Percentiles rank a stretch among this genome's conserved stretches.
Conservation (phyloP, 2,329 filamentous ascomycete genomes). For the Paecilomyces formosus region DNA sequence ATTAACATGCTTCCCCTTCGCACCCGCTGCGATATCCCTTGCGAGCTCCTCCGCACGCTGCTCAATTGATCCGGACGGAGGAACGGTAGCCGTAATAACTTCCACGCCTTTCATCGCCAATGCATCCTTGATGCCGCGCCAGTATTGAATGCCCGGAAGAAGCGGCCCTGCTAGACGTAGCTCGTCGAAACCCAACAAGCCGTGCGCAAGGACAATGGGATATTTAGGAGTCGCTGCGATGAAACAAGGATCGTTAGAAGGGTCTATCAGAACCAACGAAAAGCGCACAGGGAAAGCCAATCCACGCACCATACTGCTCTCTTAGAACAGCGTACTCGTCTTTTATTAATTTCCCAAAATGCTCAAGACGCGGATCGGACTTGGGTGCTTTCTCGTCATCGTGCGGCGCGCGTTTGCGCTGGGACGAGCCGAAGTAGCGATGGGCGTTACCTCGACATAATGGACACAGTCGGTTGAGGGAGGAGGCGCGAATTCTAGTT, state of each 20-base stretch:
- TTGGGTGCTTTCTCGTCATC: neutral
- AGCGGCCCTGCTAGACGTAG: constrained; percentile 46
- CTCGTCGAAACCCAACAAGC: constrained; percentile 60
- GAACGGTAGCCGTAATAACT: constrained; percentile 55
- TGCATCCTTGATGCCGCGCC: constrained; percentile 57
- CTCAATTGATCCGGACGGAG: constrained; percentile 53
- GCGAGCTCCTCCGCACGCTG: constrained; percentile 47
- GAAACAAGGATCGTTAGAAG: neutral
- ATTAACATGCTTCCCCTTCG: constrained; percentile 53
- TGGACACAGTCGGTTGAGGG: neutral
- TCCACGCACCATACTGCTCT: constrained; percentile 46
- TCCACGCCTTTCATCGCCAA: constrained; percentile 49
- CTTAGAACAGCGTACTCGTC: constrained; percentile 57
- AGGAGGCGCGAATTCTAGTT: neutral
- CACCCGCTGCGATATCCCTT: constrained; percentile 45
- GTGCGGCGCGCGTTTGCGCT: neutral
- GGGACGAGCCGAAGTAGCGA: neutral
- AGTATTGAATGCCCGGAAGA: constrained; percentile 55
- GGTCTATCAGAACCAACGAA: neutral
- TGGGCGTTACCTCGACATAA: neutral
- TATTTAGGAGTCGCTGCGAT: constrained; percentile 40
- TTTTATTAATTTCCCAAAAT: constrained; percentile 47
- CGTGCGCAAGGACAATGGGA: constrained; percentile 57
- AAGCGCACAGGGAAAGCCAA: neutral
- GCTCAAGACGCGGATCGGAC: constrained; percentile 42